A percentile compares a stretch with the other conserved stretches of the same genome.
phyloP scores from a whole-genome alignment of 768 basidiomycete species.

The Podaxis sp. region DNA sequence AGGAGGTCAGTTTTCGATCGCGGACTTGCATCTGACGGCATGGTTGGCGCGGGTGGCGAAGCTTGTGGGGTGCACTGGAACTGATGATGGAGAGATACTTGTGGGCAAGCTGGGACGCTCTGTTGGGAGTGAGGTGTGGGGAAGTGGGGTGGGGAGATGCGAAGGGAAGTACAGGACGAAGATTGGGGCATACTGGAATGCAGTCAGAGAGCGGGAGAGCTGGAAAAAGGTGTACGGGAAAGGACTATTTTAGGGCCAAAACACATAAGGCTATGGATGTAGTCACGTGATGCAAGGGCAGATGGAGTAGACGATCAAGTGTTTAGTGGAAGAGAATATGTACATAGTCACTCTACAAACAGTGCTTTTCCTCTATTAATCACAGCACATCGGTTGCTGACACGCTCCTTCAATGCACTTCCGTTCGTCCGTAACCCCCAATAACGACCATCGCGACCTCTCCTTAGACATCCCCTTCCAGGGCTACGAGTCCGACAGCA shows the following conservation, averaged over 20 bases:
- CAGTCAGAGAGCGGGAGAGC: conserved; percentile 57
- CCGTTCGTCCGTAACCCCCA: too few relatives aligned
- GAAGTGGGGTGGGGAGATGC: conserved; percentile 37
- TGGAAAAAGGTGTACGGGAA: conserved; percentile 63
- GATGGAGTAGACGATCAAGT: neutral
- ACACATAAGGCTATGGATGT: neutral
- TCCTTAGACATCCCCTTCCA: conserved; percentile 22
- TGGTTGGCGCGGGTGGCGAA: conserved; percentile 65
- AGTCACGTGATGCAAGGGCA: neutral
- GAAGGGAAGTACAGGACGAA: conserved; percentile 43
- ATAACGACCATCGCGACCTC: neutral
- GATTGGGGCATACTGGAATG: conserved; percentile 71
- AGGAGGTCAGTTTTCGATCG: conserved; percentile 83
- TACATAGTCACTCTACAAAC: too few relatives aligned
- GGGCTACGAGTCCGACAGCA: conserved; percentile 41
- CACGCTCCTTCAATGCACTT: too few relatives aligned
- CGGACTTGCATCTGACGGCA: conserved; percentile 74
- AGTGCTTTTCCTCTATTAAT: too few relatives aligned
- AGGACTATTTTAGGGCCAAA: conserved; percentile 35
- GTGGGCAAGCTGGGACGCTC: conserved; percentile 49
- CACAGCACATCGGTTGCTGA: too few relatives aligned
- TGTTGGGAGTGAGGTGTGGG: conserved; percentile 39
- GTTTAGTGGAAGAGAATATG: too few relatives aligned
- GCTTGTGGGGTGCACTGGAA: conserved; percentile 48
- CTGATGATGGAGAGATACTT: conserved; percentile 47